Base-by-base conservation (phyloP, 2,329 filamentous ascomycete species). In the Xylaria multiplex region DNA sequence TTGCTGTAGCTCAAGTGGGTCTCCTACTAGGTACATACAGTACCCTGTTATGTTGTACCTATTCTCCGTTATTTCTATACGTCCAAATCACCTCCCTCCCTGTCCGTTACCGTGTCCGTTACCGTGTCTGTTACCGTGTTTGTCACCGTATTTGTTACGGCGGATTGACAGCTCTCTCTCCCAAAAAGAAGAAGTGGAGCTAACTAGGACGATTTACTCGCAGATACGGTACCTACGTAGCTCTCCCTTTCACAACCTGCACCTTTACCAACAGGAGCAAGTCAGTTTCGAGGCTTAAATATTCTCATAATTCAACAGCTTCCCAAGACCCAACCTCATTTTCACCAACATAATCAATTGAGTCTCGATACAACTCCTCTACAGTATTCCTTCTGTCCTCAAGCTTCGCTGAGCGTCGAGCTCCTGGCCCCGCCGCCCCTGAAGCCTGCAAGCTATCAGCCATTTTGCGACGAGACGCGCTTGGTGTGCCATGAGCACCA, bases 401-500 rank as follows among this genome's bases (percentile, higher is more conserved):
- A 61, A 53, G 53, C 66, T 43, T 37, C 32, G 13, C 43, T 48
- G n/a, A 48, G n/a, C 52, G 30, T 53, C 43, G 30, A 57, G 56
- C 57, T 48, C 40, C 45, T 27, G 8, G 27, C 32, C 16, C 50
- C 48, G 49, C 46, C 55, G 45, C 53, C 59, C 42, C 57, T 48
- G 46, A 56, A 43, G 46, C 64, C 32, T 45, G 46, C 35, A 49
- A 40, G 54, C 48, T 27, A 46, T 32, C 19, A 14, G 6, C 50
- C 35, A 24, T 55, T 59, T 65, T 70, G 66, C 68, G 68, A 69
- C 61, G 58, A 62, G 54, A 67, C 69, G 65, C 69, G 65, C 55
- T 55, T 14, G 16, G 55, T 66, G 69, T 69, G 69, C 69, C 65
- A 71, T 71, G 69, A 71, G 67, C 69, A 71, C 69, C 50, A 65